Evolutionary conservation across 2,329 filamentous ascomycete genomes (phyloP), one percentile per base, ranked within the genome.

Genomic region (Claviceps spartinae): DNA sequence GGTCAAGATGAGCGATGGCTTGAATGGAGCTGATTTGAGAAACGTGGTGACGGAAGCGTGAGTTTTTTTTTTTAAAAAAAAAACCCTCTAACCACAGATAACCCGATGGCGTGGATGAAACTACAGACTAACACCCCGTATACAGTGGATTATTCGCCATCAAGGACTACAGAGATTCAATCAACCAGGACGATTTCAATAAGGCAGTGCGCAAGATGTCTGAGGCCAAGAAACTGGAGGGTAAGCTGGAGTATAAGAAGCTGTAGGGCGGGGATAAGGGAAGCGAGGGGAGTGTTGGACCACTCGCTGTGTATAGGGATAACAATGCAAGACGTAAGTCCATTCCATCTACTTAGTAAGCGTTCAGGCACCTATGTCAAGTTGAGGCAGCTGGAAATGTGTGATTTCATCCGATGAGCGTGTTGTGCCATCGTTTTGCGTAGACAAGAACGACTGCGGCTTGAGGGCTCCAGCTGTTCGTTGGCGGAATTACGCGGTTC

Each of bases 111-210:
- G 30, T 34, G 30, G 9, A 34, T 11, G 30, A 34, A 24, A 40
- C 13, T 4, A 11, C 8, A 16, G 42, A 44, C 20, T 44, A 42
- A 47, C 47, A 40, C 44, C 9, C 11, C 36, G 2, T 5, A 48
- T 47, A 48, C 55, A 94, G 88, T 59, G 93, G 93, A 57, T 74
- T 98, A 41, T 97, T 96, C 69, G 90, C 93, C 44, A 98, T 98
- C 79, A 97, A 97, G 71, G 93, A 95, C 65, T 95, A 97, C 69
- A 78, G 94, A 56, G 93, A 98, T 62, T 82, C 89, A 13, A 87
- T 98, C 70, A 97, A 87, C 72, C 93, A 98, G 69, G 93, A 98
- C 63, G 93, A 98, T 66, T 96, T 97, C 82, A 98, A 96, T 76
- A 96, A 96, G 73, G 93, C 93, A 4, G 93, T 98, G 51, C 84